Conservation (phyloP, 179 eudicot genomes). For the Kewa caespitosa region DNA sequence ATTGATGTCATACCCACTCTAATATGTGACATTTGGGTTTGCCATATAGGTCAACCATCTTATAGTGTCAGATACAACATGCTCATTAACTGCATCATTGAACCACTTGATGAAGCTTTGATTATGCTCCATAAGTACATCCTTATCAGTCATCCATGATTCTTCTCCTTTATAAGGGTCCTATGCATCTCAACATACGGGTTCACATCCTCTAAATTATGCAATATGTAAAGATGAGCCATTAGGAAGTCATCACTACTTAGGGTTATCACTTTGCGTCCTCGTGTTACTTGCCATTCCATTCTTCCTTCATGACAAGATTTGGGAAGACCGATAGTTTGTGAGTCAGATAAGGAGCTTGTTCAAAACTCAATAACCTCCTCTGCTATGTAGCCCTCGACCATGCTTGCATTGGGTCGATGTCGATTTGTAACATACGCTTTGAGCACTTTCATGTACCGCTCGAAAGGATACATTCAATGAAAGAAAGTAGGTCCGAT, state of each 20-base stretch:
- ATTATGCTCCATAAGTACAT: background rate
- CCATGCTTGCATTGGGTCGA: constrained; percentile 15
- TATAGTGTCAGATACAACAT: background rate
- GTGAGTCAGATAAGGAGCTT: background rate
- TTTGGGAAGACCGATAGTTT: constrained; percentile 16
- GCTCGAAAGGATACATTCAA: constrained; percentile 20
- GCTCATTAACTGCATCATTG: too few relatives aligned
- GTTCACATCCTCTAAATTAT: too few relatives aligned
- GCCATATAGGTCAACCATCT: constrained; percentile 4
- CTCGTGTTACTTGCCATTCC: background rate
- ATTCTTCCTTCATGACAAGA: background rate
- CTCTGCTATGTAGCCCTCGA: background rate
- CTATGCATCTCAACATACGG: background rate
- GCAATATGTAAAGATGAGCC: too few relatives aligned
- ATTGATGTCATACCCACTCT: too few relatives aligned
- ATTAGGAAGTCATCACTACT: too few relatives aligned
- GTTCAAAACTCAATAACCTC: constrained; percentile 15
- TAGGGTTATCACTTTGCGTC: background rate
- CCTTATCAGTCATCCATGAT: background rate
- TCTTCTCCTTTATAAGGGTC: background rate
- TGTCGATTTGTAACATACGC: constrained; percentile 5
- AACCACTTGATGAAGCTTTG: constrained; percentile 11
- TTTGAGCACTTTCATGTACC: constrained; percentile 4
- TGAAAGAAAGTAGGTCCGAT: constrained; percentile 11
- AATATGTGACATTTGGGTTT: background rate